phyloP scores from a whole-genome alignment of 257 asterid genomes.

The Capsicum baccatum region DNA sequence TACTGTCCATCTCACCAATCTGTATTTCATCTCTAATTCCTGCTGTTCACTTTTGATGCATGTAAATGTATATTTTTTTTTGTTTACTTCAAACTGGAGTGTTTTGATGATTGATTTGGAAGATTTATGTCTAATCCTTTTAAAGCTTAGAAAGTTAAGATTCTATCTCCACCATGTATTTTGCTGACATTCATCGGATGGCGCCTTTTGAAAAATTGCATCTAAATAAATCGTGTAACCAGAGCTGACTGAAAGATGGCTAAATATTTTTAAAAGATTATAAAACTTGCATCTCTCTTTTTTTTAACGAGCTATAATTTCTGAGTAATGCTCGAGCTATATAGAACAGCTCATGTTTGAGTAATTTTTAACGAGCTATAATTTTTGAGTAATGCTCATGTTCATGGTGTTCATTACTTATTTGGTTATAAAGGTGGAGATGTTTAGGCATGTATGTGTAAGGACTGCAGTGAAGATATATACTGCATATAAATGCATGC shows the following conservation, averaged over 20 bases:
- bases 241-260: neutral
- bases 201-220: neutral
- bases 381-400: neutral
- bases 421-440: neutral
- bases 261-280: neutral
- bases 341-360: no score
- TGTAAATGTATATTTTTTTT: conserved; percentile 1
- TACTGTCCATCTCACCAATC: neutral
- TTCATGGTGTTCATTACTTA: neutral
- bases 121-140: neutral
- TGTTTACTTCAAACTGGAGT: neutral
- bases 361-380: neutral
- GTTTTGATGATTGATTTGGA: neutral
- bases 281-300: neutral
- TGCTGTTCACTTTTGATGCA: neutral
- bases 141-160: neutral
- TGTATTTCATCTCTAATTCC: conserved; percentile 15
- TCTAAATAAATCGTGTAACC: neutral
- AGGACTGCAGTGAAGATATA: neutral
- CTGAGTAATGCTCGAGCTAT: neutral
- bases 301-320: neutral
- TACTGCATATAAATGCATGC: conserved; percentile 10
- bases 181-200: conserved; percentile 7
- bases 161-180: neutral
- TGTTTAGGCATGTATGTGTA: neutral